Base-by-base conservation (phyloP, 371 early-diverging fungal genomes). In the Mortierella sp. region DNA sequence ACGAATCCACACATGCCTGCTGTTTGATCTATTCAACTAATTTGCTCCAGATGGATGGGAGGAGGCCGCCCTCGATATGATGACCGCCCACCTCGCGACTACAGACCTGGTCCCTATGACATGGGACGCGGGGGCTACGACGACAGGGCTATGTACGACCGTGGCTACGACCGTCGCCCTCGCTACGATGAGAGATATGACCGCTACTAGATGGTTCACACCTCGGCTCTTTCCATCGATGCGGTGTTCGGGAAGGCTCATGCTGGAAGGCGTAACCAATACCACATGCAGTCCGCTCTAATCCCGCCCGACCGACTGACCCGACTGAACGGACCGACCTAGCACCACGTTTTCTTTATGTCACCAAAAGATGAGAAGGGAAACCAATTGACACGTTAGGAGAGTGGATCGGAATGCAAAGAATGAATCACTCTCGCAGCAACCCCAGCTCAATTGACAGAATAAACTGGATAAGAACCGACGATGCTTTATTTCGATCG, bases 141-240 rank as follows among this genome's bases (percentile, higher is more conserved):
- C 0, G 70, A 64, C 16, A 60, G 78, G 24, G 25, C 71, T n/a
- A 65, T 71, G 57, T 78, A 78, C 60, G 78, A 78, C 44, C 78
- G 78, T 47, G 78, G 78, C 22, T 76, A 76, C 50, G 78, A 71
- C 25, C 72, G 71, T 25, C 66, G 77, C 29, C 55, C 67, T 12
- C 65, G 79, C 24, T 60, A 63, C 39, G 73, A 82, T 57, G 82
- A 84, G 59, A 78, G 84, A 57, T 83, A 86, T 54, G 86, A 86
- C 56, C 85, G 88, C 55, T 86, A 84, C 80, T 71, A 71, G 19
- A 5, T 31, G 22, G 24, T 34, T 25, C 46, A 14, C 34, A 34
- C 4, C 10, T 34, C 34, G 34, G 34, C 34, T 34, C 34, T 34
- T 34, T 34, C 34, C 34, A 34, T 61, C 39, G 53, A 34, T 46